Evolutionary conservation across 2,329 filamentous ascomycete genomes (phyloP).

Genomic region (Pseudocercospora fijiensis): DNA sequence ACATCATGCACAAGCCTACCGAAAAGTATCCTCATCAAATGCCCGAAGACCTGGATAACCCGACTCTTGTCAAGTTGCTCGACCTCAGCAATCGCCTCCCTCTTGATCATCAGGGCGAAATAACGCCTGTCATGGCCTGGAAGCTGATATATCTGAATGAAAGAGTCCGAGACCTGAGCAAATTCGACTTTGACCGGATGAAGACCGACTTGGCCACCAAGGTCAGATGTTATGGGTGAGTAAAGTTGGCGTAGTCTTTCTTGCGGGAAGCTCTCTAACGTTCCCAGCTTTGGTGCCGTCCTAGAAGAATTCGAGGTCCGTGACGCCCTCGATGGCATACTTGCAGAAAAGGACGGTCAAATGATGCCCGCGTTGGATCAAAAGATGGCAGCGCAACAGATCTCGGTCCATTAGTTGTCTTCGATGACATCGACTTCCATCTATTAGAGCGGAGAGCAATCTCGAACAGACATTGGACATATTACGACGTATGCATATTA

Average conservation of each 20-base stretch:
- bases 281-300: conserved; percentile 62
- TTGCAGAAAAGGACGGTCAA: conserved; percentile 55
- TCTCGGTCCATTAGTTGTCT: conserved; percentile 15
- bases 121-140: conserved; percentile 95
- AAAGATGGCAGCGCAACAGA: conserved; percentile 19
- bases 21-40: conserved; percentile 67
- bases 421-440: background rate
- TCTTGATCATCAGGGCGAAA: conserved; percentile 70
- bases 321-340: conserved; percentile 72
- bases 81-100: conserved; percentile 80
- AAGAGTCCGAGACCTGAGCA: conserved; percentile 60
- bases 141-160: conserved; percentile 74
- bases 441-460: conserved; percentile 4
- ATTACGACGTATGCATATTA: background rate
- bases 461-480: background rate
- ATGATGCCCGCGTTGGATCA: conserved; percentile 18
- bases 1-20: conserved; percentile 56
- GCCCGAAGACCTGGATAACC: conserved; percentile 69
- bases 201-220: conserved; percentile 62
- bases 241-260: conserved; percentile 23
- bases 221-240: conserved; percentile 88
- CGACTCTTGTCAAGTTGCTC: conserved; percentile 75
- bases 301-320: conserved; percentile 71
- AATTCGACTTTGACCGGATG: conserved; percentile 24
- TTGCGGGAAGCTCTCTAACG: background rate